phyloP scores from a whole-genome alignment of 495 filamentous ascomycete species.

The Podospora appendiculata region DNA sequence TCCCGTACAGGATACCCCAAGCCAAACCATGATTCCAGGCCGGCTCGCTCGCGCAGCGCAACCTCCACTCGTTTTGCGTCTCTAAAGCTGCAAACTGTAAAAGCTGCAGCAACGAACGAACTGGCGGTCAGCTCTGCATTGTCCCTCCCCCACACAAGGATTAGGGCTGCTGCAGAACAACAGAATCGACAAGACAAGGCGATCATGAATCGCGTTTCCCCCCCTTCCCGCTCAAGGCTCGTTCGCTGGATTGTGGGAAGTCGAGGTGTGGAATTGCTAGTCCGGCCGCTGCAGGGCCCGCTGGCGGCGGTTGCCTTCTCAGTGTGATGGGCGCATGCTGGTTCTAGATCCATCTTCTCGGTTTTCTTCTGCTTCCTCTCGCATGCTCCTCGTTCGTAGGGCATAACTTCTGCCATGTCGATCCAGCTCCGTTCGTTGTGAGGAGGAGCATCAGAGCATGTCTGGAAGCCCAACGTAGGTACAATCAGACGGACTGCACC shows the following conservation, averaged over 20 bases:
- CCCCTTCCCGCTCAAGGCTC: slow-evolving; percentile 1
- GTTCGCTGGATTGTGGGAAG: slow-evolving; percentile 3
- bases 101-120: slow-evolving; percentile 11
- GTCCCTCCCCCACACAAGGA: slow-evolving; percentile 20
- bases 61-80: neutral
- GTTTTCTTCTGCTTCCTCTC: neutral
- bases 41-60: neutral
- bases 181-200: slow-evolving; percentile 13
- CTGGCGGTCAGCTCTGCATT: slow-evolving; percentile 28
- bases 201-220: slow-evolving; percentile 24
- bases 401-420: neutral
- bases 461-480: slow-evolving; percentile 1
- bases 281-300: neutral
- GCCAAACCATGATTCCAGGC: neutral
- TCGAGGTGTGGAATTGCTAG: slow-evolving; percentile 6
- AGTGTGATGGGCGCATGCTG: neutral
- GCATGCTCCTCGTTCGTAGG: neutral
- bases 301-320: neutral
- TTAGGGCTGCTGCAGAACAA: slow-evolving; percentile 17
- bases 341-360: neutral
- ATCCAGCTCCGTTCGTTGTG: neutral
- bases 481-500: neutral
- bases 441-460: neutral
- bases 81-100: neutral
- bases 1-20: too few species aligned